Percentiles rank a stretch among this genome's conserved stretches.
These are phyloP conservation scores for Pelargonium cotyledonis DNA, from an alignment of 441 rosid species.

Conservation along the genomic window DNA sequence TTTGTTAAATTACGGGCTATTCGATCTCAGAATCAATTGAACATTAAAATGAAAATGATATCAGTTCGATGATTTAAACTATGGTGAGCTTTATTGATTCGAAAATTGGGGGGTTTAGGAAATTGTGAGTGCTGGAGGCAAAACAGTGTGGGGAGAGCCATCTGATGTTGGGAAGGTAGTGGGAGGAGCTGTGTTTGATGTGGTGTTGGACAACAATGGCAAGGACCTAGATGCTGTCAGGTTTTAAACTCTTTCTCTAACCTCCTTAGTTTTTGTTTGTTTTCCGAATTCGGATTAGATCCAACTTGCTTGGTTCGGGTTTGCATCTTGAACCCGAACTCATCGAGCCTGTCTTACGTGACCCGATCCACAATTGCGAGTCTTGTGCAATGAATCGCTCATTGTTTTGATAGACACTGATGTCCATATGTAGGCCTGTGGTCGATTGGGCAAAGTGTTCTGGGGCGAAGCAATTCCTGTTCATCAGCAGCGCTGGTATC, in stretches of 20 bases:
- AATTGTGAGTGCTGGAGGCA: slow-evolving; percentile 76
- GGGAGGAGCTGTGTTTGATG: slow-evolving; percentile 64
- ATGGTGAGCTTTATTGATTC: background rate
- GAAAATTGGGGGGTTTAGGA: slow-evolving; percentile 34
- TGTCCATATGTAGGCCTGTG: slow-evolving; percentile 50
- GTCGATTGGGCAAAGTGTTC: slow-evolving; percentile 80
- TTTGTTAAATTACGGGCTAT: too few relatives aligned
- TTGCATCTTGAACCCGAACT: too few relatives aligned
- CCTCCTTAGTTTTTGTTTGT: too few relatives aligned
- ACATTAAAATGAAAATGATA: too few relatives aligned
- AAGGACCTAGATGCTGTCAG: slow-evolving; percentile 74
- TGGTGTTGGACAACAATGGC: slow-evolving; percentile 88
- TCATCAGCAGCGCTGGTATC: slow-evolving; percentile 91
- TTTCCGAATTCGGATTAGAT: too few relatives aligned
- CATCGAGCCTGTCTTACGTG: too few relatives aligned
- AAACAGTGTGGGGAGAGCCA: slow-evolving; percentile 84
- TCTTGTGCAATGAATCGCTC: too few relatives aligned
- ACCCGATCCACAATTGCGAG: too few relatives aligned
- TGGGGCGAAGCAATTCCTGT: slow-evolving; percentile 75
- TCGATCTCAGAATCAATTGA: too few relatives aligned
- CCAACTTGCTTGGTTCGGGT: too few relatives aligned
- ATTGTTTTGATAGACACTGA: background rate
- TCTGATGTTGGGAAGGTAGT: slow-evolving; percentile 56
- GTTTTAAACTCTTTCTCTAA: slow-evolving; percentile 27
- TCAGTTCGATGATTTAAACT: too few relatives aligned